phyloP scores from a whole-genome alignment of 352 stramenopile species.

The Phytophthora nicotianae region DNA sequence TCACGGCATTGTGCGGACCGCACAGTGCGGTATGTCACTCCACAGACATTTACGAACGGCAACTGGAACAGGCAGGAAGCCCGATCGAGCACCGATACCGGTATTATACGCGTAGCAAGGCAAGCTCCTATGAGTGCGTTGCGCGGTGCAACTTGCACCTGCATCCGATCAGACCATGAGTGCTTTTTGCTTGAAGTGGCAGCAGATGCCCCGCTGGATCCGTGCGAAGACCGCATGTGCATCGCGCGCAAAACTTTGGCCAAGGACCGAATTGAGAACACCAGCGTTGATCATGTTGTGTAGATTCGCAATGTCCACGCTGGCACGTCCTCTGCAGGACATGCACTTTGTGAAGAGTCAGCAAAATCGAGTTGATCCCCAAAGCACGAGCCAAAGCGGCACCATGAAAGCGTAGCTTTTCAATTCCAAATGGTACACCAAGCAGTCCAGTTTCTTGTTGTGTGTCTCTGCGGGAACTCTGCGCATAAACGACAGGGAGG shows the following conservation, averaged over 20 bases:
- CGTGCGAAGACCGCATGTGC: too few species aligned
- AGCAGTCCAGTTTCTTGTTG: background rate
- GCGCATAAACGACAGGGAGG: constrained; percentile 21
- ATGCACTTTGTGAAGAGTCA: background rate
- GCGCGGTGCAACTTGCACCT: too few species aligned
- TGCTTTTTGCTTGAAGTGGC: constrained; percentile 19
- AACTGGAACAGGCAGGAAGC: too few species aligned
- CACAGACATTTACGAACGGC: too few species aligned
- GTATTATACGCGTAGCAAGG: too few species aligned
- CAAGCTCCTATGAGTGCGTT: too few species aligned
- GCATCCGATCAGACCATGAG: constrained; percentile 2
- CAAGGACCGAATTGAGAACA: background rate
- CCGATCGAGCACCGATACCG: too few species aligned
- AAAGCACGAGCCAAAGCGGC: background rate
- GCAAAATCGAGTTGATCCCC: constrained; percentile 7
- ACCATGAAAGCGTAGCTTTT: background rate
- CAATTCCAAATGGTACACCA: background rate
- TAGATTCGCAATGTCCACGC: background rate
- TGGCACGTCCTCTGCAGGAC: background rate
- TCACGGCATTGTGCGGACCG: too few species aligned
- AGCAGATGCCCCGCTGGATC: constrained; percentile 1
- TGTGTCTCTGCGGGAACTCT: constrained; percentile 7
- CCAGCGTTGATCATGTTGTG: background rate
- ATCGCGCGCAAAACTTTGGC: background rate
- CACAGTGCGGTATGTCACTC: too few species aligned